phyloP scores from a whole-genome alignment of 371 early-diverging fungal genomes.

The Zychaea mexicana region DNA sequence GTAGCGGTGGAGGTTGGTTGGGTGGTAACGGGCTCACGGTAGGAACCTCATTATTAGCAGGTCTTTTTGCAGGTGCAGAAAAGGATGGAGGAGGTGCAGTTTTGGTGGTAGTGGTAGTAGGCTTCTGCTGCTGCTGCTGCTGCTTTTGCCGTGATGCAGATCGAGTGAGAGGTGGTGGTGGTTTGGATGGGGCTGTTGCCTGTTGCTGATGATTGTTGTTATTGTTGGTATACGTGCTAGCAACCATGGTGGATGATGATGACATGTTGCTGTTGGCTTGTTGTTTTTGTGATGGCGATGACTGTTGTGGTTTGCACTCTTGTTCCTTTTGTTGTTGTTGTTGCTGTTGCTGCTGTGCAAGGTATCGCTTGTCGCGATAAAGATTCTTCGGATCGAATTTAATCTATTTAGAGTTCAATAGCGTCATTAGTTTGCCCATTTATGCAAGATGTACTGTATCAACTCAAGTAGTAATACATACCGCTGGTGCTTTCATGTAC shows the following conservation, averaged over 20 bases:
- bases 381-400: slow-evolving; percentile 25
- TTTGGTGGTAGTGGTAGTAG: neutral
- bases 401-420: neutral
- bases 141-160: neutral
- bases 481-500: slow-evolving; percentile 30
- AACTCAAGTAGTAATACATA: slow-evolving; percentile 12
- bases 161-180: neutral
- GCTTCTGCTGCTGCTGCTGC: neutral
- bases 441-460: too few relatives aligned
- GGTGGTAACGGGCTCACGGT: slow-evolving; percentile 3
- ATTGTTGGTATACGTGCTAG: neutral
- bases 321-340: neutral
- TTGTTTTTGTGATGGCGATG: neutral
- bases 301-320: neutral
- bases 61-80: neutral
- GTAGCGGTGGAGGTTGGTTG: neutral
- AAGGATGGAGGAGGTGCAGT: neutral
- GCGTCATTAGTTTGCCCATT: too few relatives aligned
- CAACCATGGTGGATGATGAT: neutral
- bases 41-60: neutral
- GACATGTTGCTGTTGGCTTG: too few relatives aligned
- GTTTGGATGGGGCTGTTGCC: neutral
- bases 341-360: neutral
- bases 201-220: neutral
- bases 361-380: slow-evolving; percentile 30